Evolutionary conservation across 2,329 filamentous ascomycete genomes (phyloP).

Genomic region (Colletotrichum cuscutae): DNA sequence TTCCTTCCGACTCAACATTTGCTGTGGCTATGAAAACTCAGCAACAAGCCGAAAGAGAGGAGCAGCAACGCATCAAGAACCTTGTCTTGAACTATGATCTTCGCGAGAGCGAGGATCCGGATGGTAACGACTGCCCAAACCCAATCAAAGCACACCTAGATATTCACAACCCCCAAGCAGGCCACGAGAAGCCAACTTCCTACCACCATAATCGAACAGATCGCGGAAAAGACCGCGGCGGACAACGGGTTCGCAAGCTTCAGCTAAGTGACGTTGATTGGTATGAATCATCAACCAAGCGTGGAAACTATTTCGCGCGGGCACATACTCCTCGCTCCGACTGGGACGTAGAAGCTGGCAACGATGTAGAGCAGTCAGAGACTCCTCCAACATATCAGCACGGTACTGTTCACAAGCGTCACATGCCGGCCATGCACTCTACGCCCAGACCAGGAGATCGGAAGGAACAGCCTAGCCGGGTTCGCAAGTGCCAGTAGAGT

Average conservation of each 20-base stretch:
- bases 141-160: slow-evolving; percentile 57
- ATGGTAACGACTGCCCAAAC: slow-evolving; percentile 71
- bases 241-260: slow-evolving; percentile 87
- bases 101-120: slow-evolving; percentile 81
- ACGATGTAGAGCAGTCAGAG: slow-evolving; percentile 4
- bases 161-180: slow-evolving; percentile 61
- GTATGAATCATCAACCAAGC: slow-evolving; percentile 62
- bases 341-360: neutral
- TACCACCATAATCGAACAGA: slow-evolving; percentile 67
- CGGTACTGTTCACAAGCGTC: slow-evolving; percentile 10
- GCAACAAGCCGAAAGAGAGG: slow-evolving; percentile 93
- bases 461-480: slow-evolving; percentile 1
- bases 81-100: slow-evolving; percentile 97
- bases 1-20: slow-evolving; percentile 92
- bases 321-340: neutral
- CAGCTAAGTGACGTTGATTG: slow-evolving; percentile 98
- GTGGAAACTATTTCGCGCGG: slow-evolving; percentile 16
- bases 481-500: slow-evolving; percentile 6
- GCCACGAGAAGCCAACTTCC: slow-evolving; percentile 60
- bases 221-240: slow-evolving; percentile 71
- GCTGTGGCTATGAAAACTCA: slow-evolving; percentile 96
- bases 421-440: slow-evolving; percentile 8
- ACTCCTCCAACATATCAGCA: neutral
- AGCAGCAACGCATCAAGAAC: slow-evolving; percentile 98
- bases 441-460: neutral